Conservation (phyloP, 2,329 filamentous ascomycete species). For the Aspergillus brunneoviolaceus region DNA sequence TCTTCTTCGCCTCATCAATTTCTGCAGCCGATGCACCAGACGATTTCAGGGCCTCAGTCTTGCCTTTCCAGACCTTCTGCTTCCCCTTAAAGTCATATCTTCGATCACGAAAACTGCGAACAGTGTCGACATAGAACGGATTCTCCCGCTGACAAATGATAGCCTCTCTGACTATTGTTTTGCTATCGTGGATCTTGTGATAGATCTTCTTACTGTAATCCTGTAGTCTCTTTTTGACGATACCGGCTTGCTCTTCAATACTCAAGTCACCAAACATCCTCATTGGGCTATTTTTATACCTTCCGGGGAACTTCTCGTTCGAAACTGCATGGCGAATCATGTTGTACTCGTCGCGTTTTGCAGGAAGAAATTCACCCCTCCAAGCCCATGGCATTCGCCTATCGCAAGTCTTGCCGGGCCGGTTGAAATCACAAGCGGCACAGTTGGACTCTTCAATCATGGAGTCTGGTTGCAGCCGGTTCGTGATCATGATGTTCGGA, state of each 20-base stretch:
- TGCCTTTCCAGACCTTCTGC: constrained; percentile 98
- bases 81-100: constrained; percentile 98
- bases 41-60: constrained; percentile 81
- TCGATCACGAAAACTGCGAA: constrained; percentile 92
- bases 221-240: constrained; percentile 83
- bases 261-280: constrained; percentile 79
- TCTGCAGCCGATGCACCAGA: constrained; percentile 73
- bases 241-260: constrained; percentile 74
- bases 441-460: constrained; percentile 97
- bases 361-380: constrained; percentile 95
- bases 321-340: constrained; percentile 93
- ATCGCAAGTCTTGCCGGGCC: constrained; percentile 96
- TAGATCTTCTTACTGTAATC: constrained; percentile 98
- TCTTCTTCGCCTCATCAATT: constrained; percentile 94
- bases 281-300: constrained; percentile 65
- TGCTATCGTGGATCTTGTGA: constrained; percentile 96
- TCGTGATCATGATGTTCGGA: constrained; percentile 99
- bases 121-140: constrained; percentile 96
- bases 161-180: constrained; percentile 87
- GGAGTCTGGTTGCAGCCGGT: constrained; percentile 95
- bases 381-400: constrained; percentile 93
- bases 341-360: constrained; percentile 97
- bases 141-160: constrained; percentile 99
- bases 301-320: constrained; percentile 88
- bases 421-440: constrained; percentile 96